phyloP scores from a whole-genome alignment of 176 grass and related monocot species.

The Eragrostis nindensis region DNA sequence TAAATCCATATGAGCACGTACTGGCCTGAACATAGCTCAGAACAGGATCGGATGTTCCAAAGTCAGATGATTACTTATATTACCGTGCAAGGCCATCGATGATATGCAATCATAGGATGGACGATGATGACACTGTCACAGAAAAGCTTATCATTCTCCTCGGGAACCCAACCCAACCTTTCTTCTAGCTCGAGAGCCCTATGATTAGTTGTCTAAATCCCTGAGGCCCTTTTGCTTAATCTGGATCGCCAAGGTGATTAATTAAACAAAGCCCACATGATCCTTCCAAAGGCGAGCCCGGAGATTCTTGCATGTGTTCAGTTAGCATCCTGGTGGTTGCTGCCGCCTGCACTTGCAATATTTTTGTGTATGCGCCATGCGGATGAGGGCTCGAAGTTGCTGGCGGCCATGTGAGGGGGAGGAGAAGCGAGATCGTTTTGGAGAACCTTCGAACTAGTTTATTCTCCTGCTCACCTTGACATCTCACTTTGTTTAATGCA shows the following conservation, averaged over 20 bases:
- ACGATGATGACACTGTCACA: slow-evolving; percentile 16
- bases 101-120: slow-evolving; percentile 20
- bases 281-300: slow-evolving; percentile 41
- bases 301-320: slow-evolving; percentile 61
- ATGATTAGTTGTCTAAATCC: slow-evolving; percentile 32
- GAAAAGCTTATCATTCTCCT: slow-evolving; percentile 38
- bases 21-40: not conserved
- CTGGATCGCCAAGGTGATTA: not conserved
- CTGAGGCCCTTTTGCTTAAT: slow-evolving; percentile 12
- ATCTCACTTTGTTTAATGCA: slow-evolving; percentile 9
- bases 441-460: slow-evolving; percentile 43
- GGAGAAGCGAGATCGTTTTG: slow-evolving; percentile 18
- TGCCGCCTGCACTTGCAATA: slow-evolving; percentile 33
- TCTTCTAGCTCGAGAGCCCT: not conserved
- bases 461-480: slow-evolving; percentile 29
- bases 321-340: slow-evolving; percentile 39
- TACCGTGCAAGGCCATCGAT: slow-evolving; percentile 8
- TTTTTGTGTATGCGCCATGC: slow-evolving; percentile 38
- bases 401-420: slow-evolving; percentile 36
- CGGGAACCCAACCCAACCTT: not conserved
- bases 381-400: not conserved
- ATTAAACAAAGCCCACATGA: slow-evolving; percentile 7
- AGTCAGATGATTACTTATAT: slow-evolving; percentile 19
- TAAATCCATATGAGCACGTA: slow-evolving; percentile 14
- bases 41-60: slow-evolving; percentile 35